These are phyloP conservation scores for Calonectria pteridis DNA, from an alignment of 2,329 filamentous ascomycete genomes.

Conservation along the genomic window DNA sequence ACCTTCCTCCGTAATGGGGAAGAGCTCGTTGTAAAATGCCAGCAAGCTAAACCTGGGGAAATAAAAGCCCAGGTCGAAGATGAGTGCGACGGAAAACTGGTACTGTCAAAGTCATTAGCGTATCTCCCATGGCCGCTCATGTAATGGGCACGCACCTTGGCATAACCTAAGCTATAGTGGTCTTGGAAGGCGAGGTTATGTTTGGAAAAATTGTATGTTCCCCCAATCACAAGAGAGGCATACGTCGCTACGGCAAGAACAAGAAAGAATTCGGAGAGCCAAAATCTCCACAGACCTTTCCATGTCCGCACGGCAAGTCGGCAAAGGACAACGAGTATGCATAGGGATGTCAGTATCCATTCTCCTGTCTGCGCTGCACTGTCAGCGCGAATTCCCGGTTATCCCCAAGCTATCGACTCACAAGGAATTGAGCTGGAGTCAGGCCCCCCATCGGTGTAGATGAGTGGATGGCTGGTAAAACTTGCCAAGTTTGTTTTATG, in stretches of 20 bases:
- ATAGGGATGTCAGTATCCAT: not conserved
- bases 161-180: not conserved
- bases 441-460: not conserved
- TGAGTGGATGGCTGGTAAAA: not conserved
- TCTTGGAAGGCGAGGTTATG: not conserved
- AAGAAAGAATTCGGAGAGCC: not conserved
- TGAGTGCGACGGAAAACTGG: not conserved
- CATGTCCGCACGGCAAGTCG: not conserved
- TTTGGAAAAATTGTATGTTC: not conserved
- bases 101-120: not conserved
- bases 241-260: not conserved
- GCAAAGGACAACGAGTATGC: not conserved
- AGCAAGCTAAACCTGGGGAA: not conserved
- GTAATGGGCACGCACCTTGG: not conserved
- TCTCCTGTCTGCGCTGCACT: not conserved
- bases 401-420: not conserved
- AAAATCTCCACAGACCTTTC: not conserved
- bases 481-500: not conserved
- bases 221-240: not conserved
- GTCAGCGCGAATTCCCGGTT: not conserved
- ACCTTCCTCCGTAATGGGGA: not conserved
- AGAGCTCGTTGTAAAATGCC: not conserved
- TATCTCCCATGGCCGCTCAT: no score
- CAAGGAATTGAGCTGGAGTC: not conserved
- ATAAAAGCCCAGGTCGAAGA: not conserved